These are phyloP conservation scores for Petrea volubilis DNA, from an alignment of 257 asterid genomes.

Conservation along the genomic window DNA sequence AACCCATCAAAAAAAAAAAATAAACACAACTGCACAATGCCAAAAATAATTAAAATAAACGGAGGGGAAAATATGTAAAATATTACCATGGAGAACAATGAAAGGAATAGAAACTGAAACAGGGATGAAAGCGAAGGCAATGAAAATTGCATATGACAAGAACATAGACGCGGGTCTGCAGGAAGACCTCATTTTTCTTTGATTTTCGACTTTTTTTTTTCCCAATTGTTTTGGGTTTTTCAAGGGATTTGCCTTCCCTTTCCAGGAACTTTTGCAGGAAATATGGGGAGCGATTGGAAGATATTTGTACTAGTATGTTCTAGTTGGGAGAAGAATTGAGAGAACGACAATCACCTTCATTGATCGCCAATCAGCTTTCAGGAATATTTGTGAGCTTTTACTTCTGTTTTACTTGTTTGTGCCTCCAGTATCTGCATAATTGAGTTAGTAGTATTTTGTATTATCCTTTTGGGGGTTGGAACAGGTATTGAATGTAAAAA, in stretches of 20 bases:
- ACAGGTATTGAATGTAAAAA: too few relatives aligned
- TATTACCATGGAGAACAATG: conserved; percentile 85
- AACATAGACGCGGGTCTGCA: conserved; percentile 27
- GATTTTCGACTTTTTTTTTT: neutral
- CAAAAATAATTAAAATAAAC: neutral
- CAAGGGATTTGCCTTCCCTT: neutral
- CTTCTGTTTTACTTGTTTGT: neutral
- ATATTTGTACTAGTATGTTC: neutral
- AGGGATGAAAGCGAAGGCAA: conserved; percentile 38
- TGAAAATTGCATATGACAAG: conserved; percentile 19
- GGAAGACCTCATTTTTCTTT: neutral
- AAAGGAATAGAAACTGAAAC: conserved; percentile 62
- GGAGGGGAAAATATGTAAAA: neutral
- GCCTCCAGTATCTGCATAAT: too few relatives aligned
- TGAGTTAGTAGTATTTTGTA: too few relatives aligned
- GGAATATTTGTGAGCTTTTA: neutral
- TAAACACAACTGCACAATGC: neutral
- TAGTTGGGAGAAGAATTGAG: neutral
- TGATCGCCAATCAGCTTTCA: conserved; percentile 5
- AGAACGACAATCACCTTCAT: neutral
- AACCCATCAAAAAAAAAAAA: neutral
- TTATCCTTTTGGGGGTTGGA: too few relatives aligned
- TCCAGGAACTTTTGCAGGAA: conserved; percentile 34
- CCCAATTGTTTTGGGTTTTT: too few relatives aligned
- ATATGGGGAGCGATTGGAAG: neutral